phyloP scores from a whole-genome alignment of 2,329 filamentous ascomycete genomes.

The Colletotrichum sp. region DNA sequence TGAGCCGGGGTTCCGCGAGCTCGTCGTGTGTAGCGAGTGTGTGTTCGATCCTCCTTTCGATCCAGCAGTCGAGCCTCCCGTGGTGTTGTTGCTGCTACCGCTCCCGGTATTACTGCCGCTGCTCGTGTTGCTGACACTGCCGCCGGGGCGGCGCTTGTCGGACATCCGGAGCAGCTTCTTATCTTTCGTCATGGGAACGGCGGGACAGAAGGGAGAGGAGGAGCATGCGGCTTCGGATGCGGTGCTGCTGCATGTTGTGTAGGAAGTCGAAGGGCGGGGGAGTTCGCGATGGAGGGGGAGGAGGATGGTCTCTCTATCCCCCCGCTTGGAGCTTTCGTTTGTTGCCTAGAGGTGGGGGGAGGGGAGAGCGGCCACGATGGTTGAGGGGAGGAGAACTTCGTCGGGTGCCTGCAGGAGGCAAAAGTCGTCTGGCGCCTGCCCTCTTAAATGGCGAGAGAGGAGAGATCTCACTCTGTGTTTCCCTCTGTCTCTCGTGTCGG shows the following conservation, averaged over 20 bases:
- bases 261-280: neutral
- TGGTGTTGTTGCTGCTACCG: slow-evolving; percentile 19
- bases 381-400: neutral
- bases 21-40: slow-evolving; percentile 32
- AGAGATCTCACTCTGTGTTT: neutral
- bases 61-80: neutral
- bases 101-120: slow-evolving; percentile 29
- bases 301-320: neutral
- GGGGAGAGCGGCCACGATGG: neutral
- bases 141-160: slow-evolving; percentile 48
- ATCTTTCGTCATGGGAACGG: slow-evolving; percentile 24
- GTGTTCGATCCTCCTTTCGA: slow-evolving; percentile 12
- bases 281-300: neutral
- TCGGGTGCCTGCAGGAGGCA: neutral
- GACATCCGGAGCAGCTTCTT: slow-evolving; percentile 22
- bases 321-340: neutral
- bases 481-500: neutral
- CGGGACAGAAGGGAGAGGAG: neutral
- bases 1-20: slow-evolving; percentile 25
- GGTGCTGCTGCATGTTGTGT: slow-evolving; percentile 20
- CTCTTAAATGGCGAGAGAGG: neutral
- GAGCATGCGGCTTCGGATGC: neutral
- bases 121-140: slow-evolving; percentile 15
- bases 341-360: neutral
- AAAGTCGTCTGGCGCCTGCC: neutral